Conservation (phyloP, 306 rosid genomes). For the Comarum palustre region DNA sequence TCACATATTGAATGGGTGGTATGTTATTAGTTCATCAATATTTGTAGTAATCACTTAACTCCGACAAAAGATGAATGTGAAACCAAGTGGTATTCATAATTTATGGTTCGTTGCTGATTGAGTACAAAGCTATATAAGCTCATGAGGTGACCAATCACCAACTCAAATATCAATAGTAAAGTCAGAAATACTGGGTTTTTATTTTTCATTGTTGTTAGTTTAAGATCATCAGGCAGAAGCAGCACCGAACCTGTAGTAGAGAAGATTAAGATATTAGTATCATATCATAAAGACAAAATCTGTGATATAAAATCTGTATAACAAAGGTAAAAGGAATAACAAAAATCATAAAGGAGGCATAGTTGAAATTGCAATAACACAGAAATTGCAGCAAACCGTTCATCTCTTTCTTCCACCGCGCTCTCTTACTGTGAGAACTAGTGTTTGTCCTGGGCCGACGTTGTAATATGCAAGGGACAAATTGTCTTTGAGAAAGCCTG, state of each 20-base stretch:
- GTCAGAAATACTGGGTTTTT: background rate
- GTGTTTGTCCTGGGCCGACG: slow-evolving; percentile 64
- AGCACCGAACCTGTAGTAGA: slow-evolving; percentile 44
- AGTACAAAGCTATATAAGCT: no score
- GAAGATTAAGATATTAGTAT: slow-evolving; percentile 23
- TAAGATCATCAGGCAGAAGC: slow-evolving; percentile 36
- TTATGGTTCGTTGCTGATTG: no score
- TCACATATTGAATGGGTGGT: no score
- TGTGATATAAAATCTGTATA: background rate
- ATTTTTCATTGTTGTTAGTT: slow-evolving; percentile 23
- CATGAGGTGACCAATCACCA: no score
- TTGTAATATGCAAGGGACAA: slow-evolving; percentile 87
- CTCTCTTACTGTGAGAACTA: slow-evolving; percentile 72
- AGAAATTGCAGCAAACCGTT: slow-evolving; percentile 46
- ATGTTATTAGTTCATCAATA: no score
- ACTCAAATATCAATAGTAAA: background rate
- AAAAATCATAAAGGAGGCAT: slow-evolving; percentile 23
- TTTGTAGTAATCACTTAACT: no score
- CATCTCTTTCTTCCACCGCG: slow-evolving; percentile 97
- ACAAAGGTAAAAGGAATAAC: slow-evolving; percentile 15
- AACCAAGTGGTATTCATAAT: no score
- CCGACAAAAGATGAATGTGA: no score
- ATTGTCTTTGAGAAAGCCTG: slow-evolving; percentile 94
- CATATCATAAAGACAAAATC: slow-evolving; percentile 18
- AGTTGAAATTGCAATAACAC: background rate